Base-by-base conservation (phyloP, 108 stramenopile species). In the Nannochloropsis gaditana region DNA sequence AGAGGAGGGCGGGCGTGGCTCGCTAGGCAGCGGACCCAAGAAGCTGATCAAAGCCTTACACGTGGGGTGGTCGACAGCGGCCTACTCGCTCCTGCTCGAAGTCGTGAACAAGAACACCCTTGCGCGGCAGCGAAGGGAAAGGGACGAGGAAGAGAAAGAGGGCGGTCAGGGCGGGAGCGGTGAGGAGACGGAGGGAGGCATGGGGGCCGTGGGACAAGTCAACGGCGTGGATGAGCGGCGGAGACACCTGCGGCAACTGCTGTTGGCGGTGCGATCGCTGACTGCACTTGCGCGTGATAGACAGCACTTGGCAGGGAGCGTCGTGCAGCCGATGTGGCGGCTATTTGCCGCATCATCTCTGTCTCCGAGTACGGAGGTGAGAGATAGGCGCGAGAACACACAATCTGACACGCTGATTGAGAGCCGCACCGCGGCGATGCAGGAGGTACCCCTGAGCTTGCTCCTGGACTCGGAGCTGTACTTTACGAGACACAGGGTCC, bases 1-100 rank as follows among this genome's bases (percentile, higher is more conserved):
- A n/a, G 59, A 73, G 59, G 59, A 73, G 59, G 59, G n/a, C 3
- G 59, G 59, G 59, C 15, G 3, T 15, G 59, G 59, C 19, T 73
- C 59, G n/a, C n/a, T 73, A n/a, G 59, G 59, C 15, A n/a, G 19
- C 19, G 59, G 59, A 15, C 59, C 59, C 3, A 3, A 73, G 59
- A 73, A 73, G 59, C n/a, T 73, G 59, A n/a, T 73, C 19, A 73
- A 73, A n/a, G 59, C 59, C n/a, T 73, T 73, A n/a, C 59, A 73
- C n/a, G 59, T 73, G 59, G 59, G 59, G 19, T 73, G 59, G 59
- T 73, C 59, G 59, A 73, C 59, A 6, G 59, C 59, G 59, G 59
- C 59, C n/a, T 73, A 73, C n/a, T 73, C 59, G 8, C n/a, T 73
- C 19, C n/a, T 73, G 59, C n/a, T 73, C 19, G 59, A 73, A n/a